Percentiles rank a stretch among this genome's conserved stretches.
Conservation (phyloP, 495 filamentous ascomycete species). For the Penicillium argentinense region DNA sequence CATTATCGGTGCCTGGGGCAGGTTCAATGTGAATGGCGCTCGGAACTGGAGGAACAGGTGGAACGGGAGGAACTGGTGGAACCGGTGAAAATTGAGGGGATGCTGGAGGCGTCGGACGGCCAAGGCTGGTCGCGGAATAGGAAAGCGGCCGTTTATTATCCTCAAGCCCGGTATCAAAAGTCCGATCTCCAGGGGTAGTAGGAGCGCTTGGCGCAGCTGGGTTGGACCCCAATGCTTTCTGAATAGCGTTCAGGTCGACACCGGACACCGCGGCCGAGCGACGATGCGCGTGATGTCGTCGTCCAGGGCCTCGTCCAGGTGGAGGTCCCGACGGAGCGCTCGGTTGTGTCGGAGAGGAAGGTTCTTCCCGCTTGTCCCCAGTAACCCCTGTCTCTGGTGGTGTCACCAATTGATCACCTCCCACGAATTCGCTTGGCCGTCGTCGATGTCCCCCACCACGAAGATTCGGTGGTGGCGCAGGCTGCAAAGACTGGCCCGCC, state of each 20-base stretch:
- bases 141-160: constrained; percentile 37
- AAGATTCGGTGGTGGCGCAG: constrained; percentile 25
- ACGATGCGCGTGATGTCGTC: constrained; percentile 77
- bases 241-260: constrained; percentile 73
- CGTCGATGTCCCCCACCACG: constrained; percentile 62
- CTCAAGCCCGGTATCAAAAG: constrained; percentile 26
- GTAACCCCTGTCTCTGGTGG: constrained; percentile 58
- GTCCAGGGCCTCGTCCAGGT: constrained; percentile 47
- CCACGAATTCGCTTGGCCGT: constrained; percentile 77
- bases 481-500: constrained; percentile 29
- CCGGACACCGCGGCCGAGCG: constrained; percentile 86
- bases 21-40: constrained; percentile 22
- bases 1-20: constrained; percentile 59
- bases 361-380: constrained; percentile 63
- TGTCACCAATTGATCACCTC: constrained; percentile 63
- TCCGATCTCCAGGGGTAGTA: constrained; percentile 57
- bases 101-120: constrained; percentile 33
- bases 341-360: constrained; percentile 44
- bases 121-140: constrained; percentile 33
- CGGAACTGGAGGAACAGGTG: constrained; percentile 24
- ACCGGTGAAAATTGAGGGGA: constrained; percentile 36
- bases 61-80: constrained; percentile 16
- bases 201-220: constrained; percentile 64
- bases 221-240: constrained; percentile 53
- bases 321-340: constrained; percentile 45